A percentile compares a stretch with the other conserved stretches of the same genome.
phyloP scores from a whole-genome alignment of 2,329 filamentous ascomycete species.

The Fonsecaea pedrosoi region DNA sequence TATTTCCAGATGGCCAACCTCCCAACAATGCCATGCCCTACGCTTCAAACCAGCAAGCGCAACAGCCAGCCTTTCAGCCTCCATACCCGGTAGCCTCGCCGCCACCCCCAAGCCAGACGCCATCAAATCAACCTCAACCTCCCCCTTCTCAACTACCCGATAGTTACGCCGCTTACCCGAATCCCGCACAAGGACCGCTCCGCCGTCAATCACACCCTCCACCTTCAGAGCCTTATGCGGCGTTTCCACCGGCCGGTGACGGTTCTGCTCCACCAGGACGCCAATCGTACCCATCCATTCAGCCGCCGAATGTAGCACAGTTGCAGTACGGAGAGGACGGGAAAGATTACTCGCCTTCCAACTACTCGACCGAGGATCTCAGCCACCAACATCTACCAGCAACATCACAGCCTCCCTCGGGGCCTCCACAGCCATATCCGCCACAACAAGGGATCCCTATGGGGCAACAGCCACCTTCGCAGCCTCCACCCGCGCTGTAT shows the following conservation, averaged over 20 bases:
- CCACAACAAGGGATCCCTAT: conserved; percentile 21
- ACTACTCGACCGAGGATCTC: conserved; percentile 47
- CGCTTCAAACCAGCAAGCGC: conserved; percentile 26
- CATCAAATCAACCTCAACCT: conserved; percentile 41
- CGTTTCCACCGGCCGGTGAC: conserved; percentile 36
- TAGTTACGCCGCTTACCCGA: conserved; percentile 50
- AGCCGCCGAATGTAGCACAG: conserved; percentile 41
- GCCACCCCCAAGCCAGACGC: conserved; percentile 61
- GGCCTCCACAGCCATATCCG: conserved; percentile 16
- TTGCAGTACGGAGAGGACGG: conserved; percentile 41
- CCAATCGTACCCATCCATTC: conserved; percentile 26
- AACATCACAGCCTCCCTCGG: conserved; percentile 18
- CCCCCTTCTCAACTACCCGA: conserved; percentile 34
- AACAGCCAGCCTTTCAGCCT: conserved; percentile 43
- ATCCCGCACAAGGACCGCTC: conserved; percentile 16
- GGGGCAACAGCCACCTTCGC: conserved; percentile 59
- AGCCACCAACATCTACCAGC: conserved; percentile 19
- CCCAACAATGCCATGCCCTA: conserved; percentile 39
- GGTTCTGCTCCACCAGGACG: conserved; percentile 30
- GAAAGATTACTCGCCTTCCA: conserved; percentile 49
- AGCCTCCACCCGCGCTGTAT: conserved; percentile 91
- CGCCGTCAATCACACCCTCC: conserved; percentile 34
- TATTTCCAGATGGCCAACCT: conserved; percentile 43
- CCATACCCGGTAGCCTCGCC: conserved; percentile 51
- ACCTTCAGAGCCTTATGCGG: conserved; percentile 60